A percentile compares a stretch with the other conserved stretches of the same genome.
Conservation (phyloP, 805 yeast genomes). For the Sugiyamaella qingdaonensis region DNA sequence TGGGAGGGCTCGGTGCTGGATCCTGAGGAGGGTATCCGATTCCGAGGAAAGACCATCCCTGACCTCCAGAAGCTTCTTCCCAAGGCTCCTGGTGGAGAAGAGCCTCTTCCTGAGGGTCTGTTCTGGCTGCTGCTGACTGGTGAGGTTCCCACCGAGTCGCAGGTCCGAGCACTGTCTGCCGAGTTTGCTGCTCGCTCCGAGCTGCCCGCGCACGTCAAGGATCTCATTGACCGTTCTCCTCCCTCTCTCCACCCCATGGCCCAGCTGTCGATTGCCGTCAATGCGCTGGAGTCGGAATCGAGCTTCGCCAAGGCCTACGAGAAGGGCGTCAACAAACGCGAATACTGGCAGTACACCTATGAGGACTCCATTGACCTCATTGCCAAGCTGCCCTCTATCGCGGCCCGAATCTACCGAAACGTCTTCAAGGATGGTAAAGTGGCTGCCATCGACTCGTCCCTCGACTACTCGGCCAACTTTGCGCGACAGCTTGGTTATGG, state of each 20-base stretch:
- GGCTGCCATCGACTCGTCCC: slow-evolving; percentile 32
- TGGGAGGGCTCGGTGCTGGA: slow-evolving; percentile 89
- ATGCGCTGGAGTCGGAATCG: slow-evolving; percentile 77
- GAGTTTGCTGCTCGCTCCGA: slow-evolving; percentile 76
- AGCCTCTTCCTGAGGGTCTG: slow-evolving; percentile 73
- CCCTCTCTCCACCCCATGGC: slow-evolving; percentile 84
- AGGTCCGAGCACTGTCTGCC: slow-evolving; percentile 64
- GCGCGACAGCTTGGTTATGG: slow-evolving; percentile 61
- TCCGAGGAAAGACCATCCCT: slow-evolving; percentile 80
- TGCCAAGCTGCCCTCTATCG: slow-evolving; percentile 78
- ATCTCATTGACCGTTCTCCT: slow-evolving; percentile 70
- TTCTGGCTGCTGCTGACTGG: slow-evolving; percentile 83
- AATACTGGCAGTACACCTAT: slow-evolving; percentile 78
- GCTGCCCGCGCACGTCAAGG: slow-evolving; percentile 73
- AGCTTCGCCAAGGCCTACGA: slow-evolving; percentile 83
- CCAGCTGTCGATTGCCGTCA: slow-evolving; percentile 78
- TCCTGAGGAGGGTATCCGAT: slow-evolving; percentile 80
- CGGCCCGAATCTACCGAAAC: slow-evolving; percentile 80
- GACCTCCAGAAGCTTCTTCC: slow-evolving; percentile 72
- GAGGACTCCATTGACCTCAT: slow-evolving; percentile 76
- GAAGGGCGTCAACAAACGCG: slow-evolving; percentile 71
- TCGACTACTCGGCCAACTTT: slow-evolving; percentile 64
- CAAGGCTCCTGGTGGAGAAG: slow-evolving; percentile 61
- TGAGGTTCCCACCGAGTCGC: slow-evolving; percentile 70
- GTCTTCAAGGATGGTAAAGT: slow-evolving; percentile 76